Evolutionary conservation across 2,329 filamentous ascomycete genomes (phyloP).

Genomic region (Helicocarpus griseus): DNA sequence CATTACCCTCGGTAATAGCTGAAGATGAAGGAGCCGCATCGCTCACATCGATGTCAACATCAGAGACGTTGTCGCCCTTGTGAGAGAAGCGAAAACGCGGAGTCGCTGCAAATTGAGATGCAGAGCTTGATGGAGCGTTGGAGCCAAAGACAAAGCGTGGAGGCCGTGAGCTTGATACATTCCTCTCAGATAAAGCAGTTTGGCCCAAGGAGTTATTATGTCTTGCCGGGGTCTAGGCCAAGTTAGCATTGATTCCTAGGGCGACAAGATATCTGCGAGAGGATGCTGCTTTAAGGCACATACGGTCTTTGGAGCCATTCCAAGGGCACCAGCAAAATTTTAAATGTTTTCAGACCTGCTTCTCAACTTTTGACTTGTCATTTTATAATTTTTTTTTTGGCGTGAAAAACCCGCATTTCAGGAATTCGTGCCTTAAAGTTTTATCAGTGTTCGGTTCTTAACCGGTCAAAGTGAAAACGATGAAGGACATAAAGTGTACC

Average conservation of each 20-base stretch:
- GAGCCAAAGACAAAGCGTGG: slow-evolving; percentile 12
- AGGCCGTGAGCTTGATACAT: slow-evolving; percentile 2
- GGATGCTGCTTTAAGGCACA: background rate
- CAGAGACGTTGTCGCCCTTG: background rate
- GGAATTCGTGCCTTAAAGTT: no score
- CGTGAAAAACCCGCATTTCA: no score
- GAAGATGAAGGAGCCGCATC: background rate
- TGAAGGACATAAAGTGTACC: no score
- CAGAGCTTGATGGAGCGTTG: slow-evolving; percentile 5
- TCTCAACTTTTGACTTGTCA: no score
- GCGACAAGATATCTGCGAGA: background rate
- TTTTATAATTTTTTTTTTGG: no score
- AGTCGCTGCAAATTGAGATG: slow-evolving; percentile 11
- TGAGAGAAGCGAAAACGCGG: slow-evolving; percentile 12
- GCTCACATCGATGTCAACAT: background rate
- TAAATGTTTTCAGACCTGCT: no score
- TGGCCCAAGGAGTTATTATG: background rate
- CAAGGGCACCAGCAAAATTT: no score
- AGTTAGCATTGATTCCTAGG: background rate
- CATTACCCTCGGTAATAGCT: background rate
- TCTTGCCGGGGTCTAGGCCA: background rate
- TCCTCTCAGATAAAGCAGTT: background rate
- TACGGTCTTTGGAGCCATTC: background rate
- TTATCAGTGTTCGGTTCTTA: no score
- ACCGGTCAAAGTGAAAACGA: no score